Evolutionary conservation across 345 rosid species (phyloP).

Genomic region (Mercurialis annua): DNA sequence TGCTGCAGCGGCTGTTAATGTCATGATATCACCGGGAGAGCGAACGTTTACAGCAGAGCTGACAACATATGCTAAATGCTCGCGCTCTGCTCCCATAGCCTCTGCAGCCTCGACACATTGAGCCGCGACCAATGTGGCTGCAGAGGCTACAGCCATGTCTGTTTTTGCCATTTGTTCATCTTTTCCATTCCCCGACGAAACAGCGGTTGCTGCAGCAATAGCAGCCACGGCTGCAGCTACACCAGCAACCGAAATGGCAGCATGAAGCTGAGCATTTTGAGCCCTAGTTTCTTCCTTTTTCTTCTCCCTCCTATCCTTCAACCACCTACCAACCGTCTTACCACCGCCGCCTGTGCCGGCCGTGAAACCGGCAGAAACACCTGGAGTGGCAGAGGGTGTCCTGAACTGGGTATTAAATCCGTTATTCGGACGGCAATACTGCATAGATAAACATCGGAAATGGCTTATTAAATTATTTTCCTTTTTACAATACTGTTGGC

Average conservation of each 20-base stretch:
- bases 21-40: constrained; percentile 80
- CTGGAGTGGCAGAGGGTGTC: constrained; percentile 16
- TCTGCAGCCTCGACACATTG: constrained; percentile 92
- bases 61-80: constrained; percentile 66
- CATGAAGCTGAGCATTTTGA: constrained; percentile 82
- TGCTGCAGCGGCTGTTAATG: constrained; percentile 87
- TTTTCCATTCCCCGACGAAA: constrained; percentile 54
- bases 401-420: constrained; percentile 40
- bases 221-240: constrained; percentile 91
- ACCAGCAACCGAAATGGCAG: constrained; percentile 71
- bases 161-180: constrained; percentile 79
- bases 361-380: constrained; percentile 22
- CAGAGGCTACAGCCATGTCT: constrained; percentile 84
- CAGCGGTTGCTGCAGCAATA: constrained; percentile 73
- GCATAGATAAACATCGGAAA: constrained; percentile 20
- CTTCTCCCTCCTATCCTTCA: constrained; percentile 80
- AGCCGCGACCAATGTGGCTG: constrained; percentile 80
- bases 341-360: constrained; percentile 39
- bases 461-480: not conserved
- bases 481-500: too few species aligned
- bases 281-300: constrained; percentile 80
- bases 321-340: constrained; percentile 85
- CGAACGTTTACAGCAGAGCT: constrained; percentile 83
- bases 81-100: constrained; percentile 87
- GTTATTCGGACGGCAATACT: constrained; percentile 59